Evolutionary conservation across 192 early-diverging fungal genomes (phyloP), one percentile per base, ranked within the genome.

Genomic region (Podila epicladia): DNA sequence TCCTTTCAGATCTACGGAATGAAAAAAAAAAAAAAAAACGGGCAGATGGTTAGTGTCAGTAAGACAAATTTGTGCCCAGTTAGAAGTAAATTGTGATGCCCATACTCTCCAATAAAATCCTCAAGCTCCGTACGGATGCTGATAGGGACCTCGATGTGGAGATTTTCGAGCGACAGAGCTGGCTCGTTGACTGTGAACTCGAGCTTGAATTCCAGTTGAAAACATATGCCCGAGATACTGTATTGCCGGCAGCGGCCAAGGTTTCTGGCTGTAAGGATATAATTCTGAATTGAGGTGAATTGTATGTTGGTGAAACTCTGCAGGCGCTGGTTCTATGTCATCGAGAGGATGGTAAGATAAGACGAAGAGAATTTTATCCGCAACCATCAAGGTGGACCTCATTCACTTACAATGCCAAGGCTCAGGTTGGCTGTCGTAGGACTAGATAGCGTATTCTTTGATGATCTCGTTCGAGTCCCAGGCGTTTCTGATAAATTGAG

Each of bases 151-250:
- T 57, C 28, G 31, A 80, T 69, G 3, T 28, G 62, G 12, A 73
- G 1, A 9, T 69, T 38, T 20, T n/a, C 58, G 28, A 80, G 45
- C 19, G 64, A 37, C 5, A 80, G 71, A 17, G 35, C 41, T 32
- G 77, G 67, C 22, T 80, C 77, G 11, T 63, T 50, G 24, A 80
- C 77, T 26, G 62, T 73, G 41, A 80, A 80, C 13, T 73, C 26
- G 9, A 80, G 45, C 0, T 63, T 33, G 41, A 80, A 80, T 1
- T 69, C 71, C 45, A 73, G 51, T 26, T 69, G 71, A 45, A 60
- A 73, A 26, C 77, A 80, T 4, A 31, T 19, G 51, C 77, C 77
- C 2, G 51, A 20, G 5, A 73, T 69, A 11, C 45, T 62, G 32
- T 80, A 80, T 69, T 57, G 66, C 32, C 67, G 53, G 15, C 29